Base-by-base conservation (phyloP, 2,329 filamentous ascomycete species). In the Penicillium glabrum region DNA sequence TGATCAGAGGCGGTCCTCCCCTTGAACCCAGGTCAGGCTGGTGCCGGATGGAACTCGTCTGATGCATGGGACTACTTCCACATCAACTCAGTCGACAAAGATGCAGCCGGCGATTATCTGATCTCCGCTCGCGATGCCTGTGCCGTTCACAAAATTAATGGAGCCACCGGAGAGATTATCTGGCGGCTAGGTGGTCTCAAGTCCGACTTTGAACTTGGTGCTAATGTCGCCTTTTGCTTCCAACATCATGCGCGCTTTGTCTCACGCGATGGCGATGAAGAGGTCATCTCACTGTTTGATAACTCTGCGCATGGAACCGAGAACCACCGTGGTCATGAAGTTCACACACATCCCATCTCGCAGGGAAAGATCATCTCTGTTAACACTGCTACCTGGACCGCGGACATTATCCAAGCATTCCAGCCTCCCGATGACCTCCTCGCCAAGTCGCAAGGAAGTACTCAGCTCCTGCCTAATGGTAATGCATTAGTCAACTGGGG, bases 401-500 rank as follows among this genome's bases (percentile, higher is more conserved):
- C 80, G 1, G 72, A 72, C 1, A 72, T 80, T 52, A 71, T 81
- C n/a, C 74, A 75, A 50, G 75, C 77, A 24, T 82, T 79, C 66
- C 73, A 77, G 49, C 79, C 81, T 0, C 81, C 81, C 1, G 79
- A 83, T 53, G 69, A 73, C 5, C 70, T 85, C 8, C 71, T 78
- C 0, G 78, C 81, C 27, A 80, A 77, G 46, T 83, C 82, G 0
- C 81, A 83, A 58, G 80, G 80, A 1, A 81, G 77, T 57, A 79
- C 82, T 31, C 84, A 87, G 60, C 63, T 83, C 6, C 75, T 87
- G 0, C 77, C 80, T 0, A 79, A 80, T 51, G 80, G 80, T 33
- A 81, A 84, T 56, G 78, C 79, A 7, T 71, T 86, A 43, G 79
- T 86, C 33, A 82, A 82, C 59, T 87, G 83, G 83, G 83, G 84